Evolutionary conservation across 2,329 filamentous ascomycete genomes (phyloP), one percentile per base, ranked within the genome.

Genomic region (Pseudonectria buxi): DNA sequence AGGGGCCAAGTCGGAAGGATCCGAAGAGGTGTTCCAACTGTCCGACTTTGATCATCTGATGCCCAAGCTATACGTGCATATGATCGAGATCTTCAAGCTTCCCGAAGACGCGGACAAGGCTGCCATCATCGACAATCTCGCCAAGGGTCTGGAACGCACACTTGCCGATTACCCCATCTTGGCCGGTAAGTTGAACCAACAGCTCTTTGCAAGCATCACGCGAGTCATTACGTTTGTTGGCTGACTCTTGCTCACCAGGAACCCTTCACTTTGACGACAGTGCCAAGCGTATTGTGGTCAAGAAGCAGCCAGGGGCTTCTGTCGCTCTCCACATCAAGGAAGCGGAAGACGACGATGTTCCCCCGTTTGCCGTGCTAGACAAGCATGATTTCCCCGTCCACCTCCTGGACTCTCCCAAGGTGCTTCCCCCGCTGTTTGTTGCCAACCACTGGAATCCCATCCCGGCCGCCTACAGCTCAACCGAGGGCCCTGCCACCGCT

Each of bases 31-130:
- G 5, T 22, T 22, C 18, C 18, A 22, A 9, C 18, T 22, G 18
- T 22, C 45, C 45, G 1, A 24, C 6, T 7, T 44, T 31, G 43
- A 40, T 11, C 41, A 45, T 15, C 26, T 44, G 9, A 45, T 45
- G 43, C 41, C 43, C 4, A 44, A 45, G 15, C 28, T 44, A 6
- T 45, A 45, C n/a, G 43, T 45, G 6, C 30, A 36, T 12, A 36
- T 45, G 24, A 25, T 36, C 22, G 41, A 46, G 28, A 36, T 44
- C 2, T 45, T 46, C 18, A 30, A 33, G 6, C 9, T 44, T 1
- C 27, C 36, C 13, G 25, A 37, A 0, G 12, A 16, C 2, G 16
- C 4, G 0, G 15, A 16, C 10, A 32, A 28, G 6, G 32, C 37
- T 0, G 14, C 30, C 1, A 37, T 36, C 11, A 11, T 36, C 10